A percentile compares a stretch with the other conserved stretches of the same genome.
These are phyloP conservation scores for Aphelidium insulamus DNA, from an alignment of 371 early-diverging fungal genomes.

Conservation along the genomic window DNA sequence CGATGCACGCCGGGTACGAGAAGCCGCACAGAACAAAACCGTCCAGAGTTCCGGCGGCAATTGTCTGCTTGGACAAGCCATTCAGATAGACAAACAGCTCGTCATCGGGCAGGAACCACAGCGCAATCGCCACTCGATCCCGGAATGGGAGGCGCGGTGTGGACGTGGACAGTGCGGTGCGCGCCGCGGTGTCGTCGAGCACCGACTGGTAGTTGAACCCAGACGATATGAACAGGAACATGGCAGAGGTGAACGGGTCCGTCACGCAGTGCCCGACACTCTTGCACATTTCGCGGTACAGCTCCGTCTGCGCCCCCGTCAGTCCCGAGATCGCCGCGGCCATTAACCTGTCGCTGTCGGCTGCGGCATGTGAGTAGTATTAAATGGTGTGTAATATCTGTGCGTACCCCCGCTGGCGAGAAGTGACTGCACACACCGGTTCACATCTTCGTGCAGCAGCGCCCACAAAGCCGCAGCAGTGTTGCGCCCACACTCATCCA, in stretches of 20 bases:
- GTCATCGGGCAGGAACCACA: constrained; percentile 24
- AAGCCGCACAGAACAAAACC: constrained; percentile 30
- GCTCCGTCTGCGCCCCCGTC: constrained; percentile 39
- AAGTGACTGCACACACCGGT: constrained; percentile 47
- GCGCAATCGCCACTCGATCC: constrained; percentile 24
- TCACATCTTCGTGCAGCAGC: constrained; percentile 50
- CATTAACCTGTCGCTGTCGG: no score
- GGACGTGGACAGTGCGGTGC: no score
- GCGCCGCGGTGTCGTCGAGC: no score
- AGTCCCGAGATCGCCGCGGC: no score
- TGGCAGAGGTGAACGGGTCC: constrained; percentile 31
- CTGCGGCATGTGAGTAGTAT: no score
- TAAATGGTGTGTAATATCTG: no score
- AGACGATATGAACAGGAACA: constrained; percentile 54
- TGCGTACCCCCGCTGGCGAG: constrained; percentile 27
- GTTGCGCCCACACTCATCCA: constrained; percentile 39
- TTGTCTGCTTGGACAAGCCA: constrained; percentile 8
- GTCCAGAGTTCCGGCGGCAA: constrained; percentile 15
- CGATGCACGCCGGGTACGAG: constrained; percentile 10
- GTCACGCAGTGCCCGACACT: no score
- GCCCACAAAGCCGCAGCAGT: constrained; percentile 70
- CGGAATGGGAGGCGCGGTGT: constrained; percentile 14
- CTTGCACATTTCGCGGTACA: constrained; percentile 29
- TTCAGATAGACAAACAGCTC: constrained; percentile 13
- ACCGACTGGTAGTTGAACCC: no score